Evolutionary conservation across 108 stramenopile genomes (phyloP).

Genomic region (Chaetoceros tenuissimus): DNA sequence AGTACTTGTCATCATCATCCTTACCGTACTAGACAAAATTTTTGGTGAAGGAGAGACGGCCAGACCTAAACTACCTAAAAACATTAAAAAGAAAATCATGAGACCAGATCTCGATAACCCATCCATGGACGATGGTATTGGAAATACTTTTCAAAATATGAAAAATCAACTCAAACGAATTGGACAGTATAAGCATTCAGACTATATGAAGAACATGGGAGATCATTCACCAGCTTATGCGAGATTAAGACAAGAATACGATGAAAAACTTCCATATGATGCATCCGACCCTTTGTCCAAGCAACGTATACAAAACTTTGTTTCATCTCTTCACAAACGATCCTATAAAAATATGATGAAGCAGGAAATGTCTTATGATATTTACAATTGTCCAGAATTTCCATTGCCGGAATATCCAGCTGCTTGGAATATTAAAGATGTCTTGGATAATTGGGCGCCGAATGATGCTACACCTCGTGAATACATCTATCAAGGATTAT

Average conservation of each 20-base stretch:
- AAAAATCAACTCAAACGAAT: not conserved
- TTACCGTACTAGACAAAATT: not conserved
- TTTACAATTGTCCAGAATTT: conserved; percentile 43
- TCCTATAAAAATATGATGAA: not conserved
- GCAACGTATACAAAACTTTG: conserved; percentile 3
- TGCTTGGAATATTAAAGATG: conserved; percentile 45
- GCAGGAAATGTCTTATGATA: conserved; percentile 26
- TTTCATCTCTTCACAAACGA: not conserved
- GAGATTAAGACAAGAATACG: conserved; percentile 1
- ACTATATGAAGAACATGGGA: not conserved
- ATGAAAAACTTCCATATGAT: conserved; percentile 3
- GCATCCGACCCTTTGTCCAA: conserved; percentile 11
- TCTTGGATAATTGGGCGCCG: conserved; percentile 57
- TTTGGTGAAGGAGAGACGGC: too few relatives aligned
- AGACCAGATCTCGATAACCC: not conserved
- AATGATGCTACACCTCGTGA: conserved; percentile 36
- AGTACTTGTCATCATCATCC: not conserved
- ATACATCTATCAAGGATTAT: conserved; percentile 58
- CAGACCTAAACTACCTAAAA: too few relatives aligned
- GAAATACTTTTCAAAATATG: not conserved
- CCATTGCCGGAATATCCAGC: conserved; percentile 47
- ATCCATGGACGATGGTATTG: not conserved
- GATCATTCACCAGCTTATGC: not conserved
- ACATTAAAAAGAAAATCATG: too few relatives aligned
- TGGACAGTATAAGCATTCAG: not conserved